phyloP scores from a whole-genome alignment of 1,284 basidiomycete genomes.

The Cutaneotrichosporon cavernicola region DNA sequence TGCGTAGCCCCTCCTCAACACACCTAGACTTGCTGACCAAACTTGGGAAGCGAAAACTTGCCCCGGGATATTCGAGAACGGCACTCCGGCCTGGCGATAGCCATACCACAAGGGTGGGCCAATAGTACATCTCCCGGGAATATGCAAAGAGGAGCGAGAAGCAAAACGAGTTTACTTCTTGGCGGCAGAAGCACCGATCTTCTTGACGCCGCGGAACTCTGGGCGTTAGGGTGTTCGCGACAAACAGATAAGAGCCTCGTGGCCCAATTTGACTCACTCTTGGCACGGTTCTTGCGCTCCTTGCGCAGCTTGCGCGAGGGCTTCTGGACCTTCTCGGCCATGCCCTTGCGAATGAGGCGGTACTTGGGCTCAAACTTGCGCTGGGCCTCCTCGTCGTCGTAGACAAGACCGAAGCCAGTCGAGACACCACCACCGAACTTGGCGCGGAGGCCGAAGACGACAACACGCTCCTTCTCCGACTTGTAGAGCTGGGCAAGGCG shows the following conservation, averaged over 20 bases:
- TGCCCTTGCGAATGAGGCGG: constrained; percentile 81
- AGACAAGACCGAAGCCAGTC: constrained; percentile 96
- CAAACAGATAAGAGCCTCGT: not conserved
- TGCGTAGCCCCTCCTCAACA: not conserved
- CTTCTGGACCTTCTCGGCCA: constrained; percentile 81
- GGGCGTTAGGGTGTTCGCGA: not conserved
- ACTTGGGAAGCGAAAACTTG: not conserved
- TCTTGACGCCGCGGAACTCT: constrained; percentile 27
- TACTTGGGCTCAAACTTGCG: constrained; percentile 97
- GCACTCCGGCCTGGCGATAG: constrained; percentile 14
- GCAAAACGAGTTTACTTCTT: constrained; percentile 23
- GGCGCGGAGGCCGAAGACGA: constrained; percentile 71
- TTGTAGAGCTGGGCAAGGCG: constrained; percentile 78
- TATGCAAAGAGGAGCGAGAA: constrained; percentile 10
- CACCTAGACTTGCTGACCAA: not conserved
- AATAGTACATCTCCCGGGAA: constrained; percentile 14
- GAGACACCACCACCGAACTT: constrained; percentile 98
- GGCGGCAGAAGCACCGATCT: constrained; percentile 19
- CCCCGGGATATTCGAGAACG: constrained; percentile 6
- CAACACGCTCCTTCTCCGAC: constrained; percentile 62
- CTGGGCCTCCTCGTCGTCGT: constrained; percentile 93
- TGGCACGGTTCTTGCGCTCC: constrained; percentile 98
- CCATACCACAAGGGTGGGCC: constrained; percentile 10
- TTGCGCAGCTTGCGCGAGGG: constrained; percentile 97
- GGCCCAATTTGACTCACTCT: constrained; percentile 63